Evolutionary conservation across 73 alveolate species (phyloP).

Genomic region (Symbiodinium natans): DNA sequence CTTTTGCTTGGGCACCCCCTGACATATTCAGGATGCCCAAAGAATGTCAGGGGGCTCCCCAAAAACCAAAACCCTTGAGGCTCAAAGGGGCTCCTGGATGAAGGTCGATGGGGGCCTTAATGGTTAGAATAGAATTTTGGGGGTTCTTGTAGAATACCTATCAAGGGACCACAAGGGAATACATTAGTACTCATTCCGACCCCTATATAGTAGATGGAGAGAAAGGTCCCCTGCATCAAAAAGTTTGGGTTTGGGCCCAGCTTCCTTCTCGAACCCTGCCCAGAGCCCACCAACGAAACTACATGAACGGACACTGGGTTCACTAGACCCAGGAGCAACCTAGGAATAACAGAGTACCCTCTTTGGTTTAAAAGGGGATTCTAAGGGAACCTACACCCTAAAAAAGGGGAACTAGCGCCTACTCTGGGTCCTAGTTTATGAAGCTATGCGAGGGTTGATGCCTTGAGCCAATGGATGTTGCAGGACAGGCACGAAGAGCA

Average conservation of each 20-base stretch:
- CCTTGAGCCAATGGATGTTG: background rate
- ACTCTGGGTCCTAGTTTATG: too few species aligned
- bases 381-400: too few species aligned
- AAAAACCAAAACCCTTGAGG: background rate
- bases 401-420: too few species aligned
- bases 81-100: background rate
- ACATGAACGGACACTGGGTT: background rate
- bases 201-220: background rate
- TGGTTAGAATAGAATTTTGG: too few species aligned
- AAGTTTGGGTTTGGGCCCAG: background rate
- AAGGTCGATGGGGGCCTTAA: background rate
- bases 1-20: background rate
- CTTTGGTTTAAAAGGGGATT: too few species aligned
- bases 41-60: background rate
- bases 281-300: background rate
- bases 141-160: too few species aligned
- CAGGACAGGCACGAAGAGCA: background rate
- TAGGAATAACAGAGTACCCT: too few species aligned
- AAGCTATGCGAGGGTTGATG: background rate
- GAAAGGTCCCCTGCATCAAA: background rate
- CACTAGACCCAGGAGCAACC: too few species aligned
- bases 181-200: too few species aligned
- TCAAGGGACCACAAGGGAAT: too few species aligned
- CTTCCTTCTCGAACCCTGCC: slow-evolving; percentile 5
- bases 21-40: background rate